Conservation (phyloP, 192 early-diverging fungal genomes). For the Linnemannia elongata region DNA sequence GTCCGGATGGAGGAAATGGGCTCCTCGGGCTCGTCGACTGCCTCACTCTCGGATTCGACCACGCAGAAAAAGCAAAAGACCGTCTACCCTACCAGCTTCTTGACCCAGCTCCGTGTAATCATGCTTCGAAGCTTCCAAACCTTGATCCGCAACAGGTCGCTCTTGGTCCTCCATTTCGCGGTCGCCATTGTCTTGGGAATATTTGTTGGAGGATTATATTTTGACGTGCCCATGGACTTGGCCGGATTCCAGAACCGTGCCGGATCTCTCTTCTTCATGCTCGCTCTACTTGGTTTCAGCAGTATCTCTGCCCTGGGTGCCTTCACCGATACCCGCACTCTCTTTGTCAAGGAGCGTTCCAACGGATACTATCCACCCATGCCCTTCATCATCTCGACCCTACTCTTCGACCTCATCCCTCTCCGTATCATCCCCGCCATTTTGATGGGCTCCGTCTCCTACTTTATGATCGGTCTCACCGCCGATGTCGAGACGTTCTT, state of each 20-base stretch:
- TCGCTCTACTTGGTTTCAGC: conserved; percentile 78
- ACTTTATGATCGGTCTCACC: conserved; percentile 79
- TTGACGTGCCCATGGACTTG: conserved; percentile 64
- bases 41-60: conserved; percentile 12
- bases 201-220: conserved; percentile 79
- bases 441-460: conserved; percentile 74
- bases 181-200: conserved; percentile 68
- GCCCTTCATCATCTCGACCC: conserved; percentile 67
- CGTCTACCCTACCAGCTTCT: conserved; percentile 57
- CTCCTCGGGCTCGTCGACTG: conserved; percentile 11
- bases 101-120: conserved; percentile 66
- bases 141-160: conserved; percentile 59
- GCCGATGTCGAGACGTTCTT: conserved; percentile 60
- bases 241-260: conserved; percentile 84
- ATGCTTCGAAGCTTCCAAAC: conserved; percentile 61
- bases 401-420: conserved; percentile 80
- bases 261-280: conserved; percentile 78
- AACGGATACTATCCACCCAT: conserved; percentile 64
- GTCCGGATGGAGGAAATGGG: conserved; percentile 21
- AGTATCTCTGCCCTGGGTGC: conserved; percentile 73
- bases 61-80: conserved; percentile 11
- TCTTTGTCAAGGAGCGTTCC: conserved; percentile 65
- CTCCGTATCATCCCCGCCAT: conserved; percentile 75
- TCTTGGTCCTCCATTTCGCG: conserved; percentile 67
- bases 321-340: conserved; percentile 59